Evolutionary conservation across 106 monocot species (phyloP).

Genomic region (Acorus calamus): DNA sequence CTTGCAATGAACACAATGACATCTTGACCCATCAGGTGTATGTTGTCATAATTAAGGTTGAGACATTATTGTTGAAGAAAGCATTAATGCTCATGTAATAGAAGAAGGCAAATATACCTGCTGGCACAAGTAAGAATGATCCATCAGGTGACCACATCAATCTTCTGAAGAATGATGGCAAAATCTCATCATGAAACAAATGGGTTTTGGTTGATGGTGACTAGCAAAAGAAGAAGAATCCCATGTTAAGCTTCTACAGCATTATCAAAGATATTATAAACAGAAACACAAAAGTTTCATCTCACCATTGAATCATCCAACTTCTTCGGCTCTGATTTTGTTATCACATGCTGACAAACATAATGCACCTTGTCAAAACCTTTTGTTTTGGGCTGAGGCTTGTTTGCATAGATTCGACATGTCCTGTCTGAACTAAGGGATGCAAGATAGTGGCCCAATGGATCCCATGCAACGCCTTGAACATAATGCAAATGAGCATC

Average conservation of each 20-base stretch:
- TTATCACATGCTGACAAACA: conserved; percentile 64
- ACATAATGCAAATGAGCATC: conserved; percentile 93
- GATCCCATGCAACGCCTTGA: conserved; percentile 98
- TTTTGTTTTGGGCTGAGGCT: conserved; percentile 54
- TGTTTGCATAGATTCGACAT: conserved; percentile 68
- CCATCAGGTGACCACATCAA: conserved; percentile 95
- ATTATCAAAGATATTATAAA: not conserved
- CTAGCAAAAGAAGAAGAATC: conserved; percentile 20
- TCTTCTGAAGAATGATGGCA: conserved; percentile 88
- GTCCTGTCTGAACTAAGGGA: conserved; percentile 94
- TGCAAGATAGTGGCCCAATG: conserved; percentile 75
- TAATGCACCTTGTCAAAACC: conserved; percentile 57
- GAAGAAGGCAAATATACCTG: conserved; percentile 33
- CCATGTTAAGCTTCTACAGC: not conserved
- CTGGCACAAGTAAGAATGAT: conserved; percentile 78
- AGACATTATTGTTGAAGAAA: not conserved
- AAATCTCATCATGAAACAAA: conserved; percentile 93
- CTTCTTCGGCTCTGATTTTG: conserved; percentile 43
- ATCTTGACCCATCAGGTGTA: too few relatives aligned
- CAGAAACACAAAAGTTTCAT: not conserved
- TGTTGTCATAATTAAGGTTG: too few relatives aligned
- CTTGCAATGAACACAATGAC: too few relatives aligned
- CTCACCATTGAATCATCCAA: conserved; percentile 67
- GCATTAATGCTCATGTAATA: not conserved
- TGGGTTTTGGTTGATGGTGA: conserved; percentile 31